Base-by-base conservation (phyloP, 139 green algal species). In the Chlorella ohadii region DNA sequence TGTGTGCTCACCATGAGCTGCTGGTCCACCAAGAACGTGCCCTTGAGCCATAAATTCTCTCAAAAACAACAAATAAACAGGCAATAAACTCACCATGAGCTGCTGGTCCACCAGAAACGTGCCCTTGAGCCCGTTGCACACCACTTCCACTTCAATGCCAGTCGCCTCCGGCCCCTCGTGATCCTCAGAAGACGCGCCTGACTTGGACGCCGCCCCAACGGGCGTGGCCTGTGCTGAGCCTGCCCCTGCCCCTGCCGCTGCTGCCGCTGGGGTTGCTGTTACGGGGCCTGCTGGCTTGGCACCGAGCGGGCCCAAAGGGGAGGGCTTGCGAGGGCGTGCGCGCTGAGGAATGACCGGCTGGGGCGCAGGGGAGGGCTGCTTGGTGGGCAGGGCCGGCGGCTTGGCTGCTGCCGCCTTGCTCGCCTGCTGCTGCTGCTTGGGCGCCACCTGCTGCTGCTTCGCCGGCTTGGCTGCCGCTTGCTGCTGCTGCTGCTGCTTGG, bases 21-120 rank as follows among this genome's bases (percentile, higher is more conserved):
- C n/a, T n/a, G n/a, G n/a, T n/a, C n/a, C n/a, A n/a, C n/a, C n/a
- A n/a, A n/a, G n/a, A n/a, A n/a, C n/a, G n/a, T n/a, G n/a, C n/a
- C n/a, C n/a, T n/a, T n/a, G n/a, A n/a, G n/a, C n/a, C n/a, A n/a
- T n/a, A n/a, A n/a, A n/a, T n/a, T n/a, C n/a, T n/a, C n/a, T n/a
- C n/a, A n/a, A n/a, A n/a, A n/a, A n/a, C n/a, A n/a, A n/a, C n/a
- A n/a, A n/a, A n/a, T n/a, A n/a, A n/a, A n/a, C n/a, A n/a, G n/a
- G n/a, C n/a, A n/a, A n/a, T n/a, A n/a, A n/a, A n/a, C 70, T 22
- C 36, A 82, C 76, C 76, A 82, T 82, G 59, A 82, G 71, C 38
- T 82, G 76, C 2, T 39, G 57, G 4, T 82, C 76, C 13, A 82
- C 76, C 38, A 82, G 59, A 38, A 82, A 82, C 7, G 76, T 82